phyloP scores from a whole-genome alignment of 108 stramenopile genomes.

The Fragilaria radians region DNA sequence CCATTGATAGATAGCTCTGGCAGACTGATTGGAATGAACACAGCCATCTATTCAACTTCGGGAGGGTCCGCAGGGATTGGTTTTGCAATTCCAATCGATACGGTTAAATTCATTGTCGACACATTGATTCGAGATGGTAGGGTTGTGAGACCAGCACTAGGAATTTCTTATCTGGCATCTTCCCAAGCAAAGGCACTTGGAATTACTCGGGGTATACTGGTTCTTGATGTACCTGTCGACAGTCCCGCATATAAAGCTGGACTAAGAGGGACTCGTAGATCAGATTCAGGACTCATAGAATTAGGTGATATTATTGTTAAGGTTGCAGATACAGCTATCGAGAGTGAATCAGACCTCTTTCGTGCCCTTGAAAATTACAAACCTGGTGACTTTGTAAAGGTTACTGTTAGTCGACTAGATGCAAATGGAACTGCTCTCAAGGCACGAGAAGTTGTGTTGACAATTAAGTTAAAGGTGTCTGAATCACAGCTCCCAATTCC shows the following conservation, averaged over 20 bases:
- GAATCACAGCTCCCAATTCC: conserved; percentile 9
- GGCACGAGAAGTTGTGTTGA: conserved; percentile 3
- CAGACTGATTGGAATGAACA: conserved; percentile 90
- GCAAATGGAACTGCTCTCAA: not conserved
- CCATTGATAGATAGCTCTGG: conserved; percentile 74
- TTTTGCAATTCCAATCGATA: conserved; percentile 93
- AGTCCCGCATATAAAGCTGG: conserved; percentile 66
- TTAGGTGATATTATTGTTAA: conserved; percentile 91
- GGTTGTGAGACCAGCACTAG: conserved; percentile 82
- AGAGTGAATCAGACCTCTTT: conserved; percentile 87
- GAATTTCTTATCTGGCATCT: conserved; percentile 82
- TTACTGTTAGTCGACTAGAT: conserved; percentile 62
- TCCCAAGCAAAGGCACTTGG: conserved; percentile 85
- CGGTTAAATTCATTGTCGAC: conserved; percentile 67
- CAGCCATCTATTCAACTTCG: conserved; percentile 84
- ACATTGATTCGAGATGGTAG: conserved; percentile 80
- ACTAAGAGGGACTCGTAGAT: conserved; percentile 57
- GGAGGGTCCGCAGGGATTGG: conserved; percentile 90
- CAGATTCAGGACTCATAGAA: conserved; percentile 68
- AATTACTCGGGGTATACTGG: conserved; percentile 82
- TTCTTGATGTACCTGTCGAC: conserved; percentile 83
- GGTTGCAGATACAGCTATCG: conserved; percentile 59
- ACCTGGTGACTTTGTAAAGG: conserved; percentile 76
- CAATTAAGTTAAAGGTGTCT: conserved; percentile 12
- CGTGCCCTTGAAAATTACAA: conserved; percentile 74